Evolutionary conservation across 805 yeast species (phyloP), one percentile per base, ranked within the genome.

Genomic region (Myxozyma lipomycoides): DNA sequence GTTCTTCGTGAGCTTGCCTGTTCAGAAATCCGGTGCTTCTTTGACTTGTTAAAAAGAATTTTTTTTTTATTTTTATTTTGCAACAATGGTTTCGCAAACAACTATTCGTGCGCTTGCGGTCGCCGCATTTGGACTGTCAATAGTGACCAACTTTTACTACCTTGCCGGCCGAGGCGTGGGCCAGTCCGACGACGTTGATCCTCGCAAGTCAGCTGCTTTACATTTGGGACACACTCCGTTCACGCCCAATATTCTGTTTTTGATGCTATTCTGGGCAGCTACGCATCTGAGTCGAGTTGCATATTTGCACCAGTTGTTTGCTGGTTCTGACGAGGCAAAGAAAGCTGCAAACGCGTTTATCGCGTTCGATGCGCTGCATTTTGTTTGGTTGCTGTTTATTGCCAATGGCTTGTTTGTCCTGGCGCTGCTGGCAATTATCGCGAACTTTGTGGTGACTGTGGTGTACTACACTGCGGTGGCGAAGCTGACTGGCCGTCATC

Each of bases 361-460:
- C 62, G 73, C 79, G 17, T 84, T 82, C 72, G 85, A 86, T 67
- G 46, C 80, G 32, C 61, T 79, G 44, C 77, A 77, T 40, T 79
- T 81, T 59, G 60, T 75, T 45, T 86, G 95, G 95, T 69, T 78
- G 17, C 65, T 75, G 54, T 71, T 80, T 52, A 85, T 86, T 66
- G 76, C 78, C 12, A 73, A 72, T 44, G 76, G 78, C 57, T 81
- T 79, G 65, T 84, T 77, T 69, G 63, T 83, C 48, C 63, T 77
- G 48, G 68, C 83, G 42, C 88, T 81, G 67, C 43, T 83, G n/a
- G 62, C 83, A 21, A 70, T 83, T 48, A 64, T 81, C 34, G 41
- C 77, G 61, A 85, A 84, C 65, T 74, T 86, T 52, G 62, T 82
- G 63, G 81, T 84, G 66, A 67, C 84, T 38, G 73, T 4, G 71